Evolutionary conservation across 768 basidiomycete species (phyloP).

Genomic region (Kwoniella dendrophila): DNA sequence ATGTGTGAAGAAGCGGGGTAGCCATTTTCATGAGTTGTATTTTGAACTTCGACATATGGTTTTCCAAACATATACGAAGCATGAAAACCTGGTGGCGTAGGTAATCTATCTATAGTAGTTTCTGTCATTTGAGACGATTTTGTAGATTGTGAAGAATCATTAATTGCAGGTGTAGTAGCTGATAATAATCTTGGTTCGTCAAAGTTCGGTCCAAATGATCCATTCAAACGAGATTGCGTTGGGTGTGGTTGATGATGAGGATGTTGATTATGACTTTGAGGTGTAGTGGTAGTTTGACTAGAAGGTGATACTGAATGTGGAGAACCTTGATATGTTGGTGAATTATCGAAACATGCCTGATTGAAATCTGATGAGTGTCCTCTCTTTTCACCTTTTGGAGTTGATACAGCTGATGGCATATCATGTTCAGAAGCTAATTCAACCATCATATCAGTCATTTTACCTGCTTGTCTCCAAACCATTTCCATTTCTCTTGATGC

Average conservation of each 20-base stretch:
- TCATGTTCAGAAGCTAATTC: slow-evolving; percentile 35
- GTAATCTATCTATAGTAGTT: no score
- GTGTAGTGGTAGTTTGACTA: background rate
- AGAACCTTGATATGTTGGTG: no score
- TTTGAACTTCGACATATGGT: no score
- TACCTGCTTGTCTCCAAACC: slow-evolving; percentile 53
- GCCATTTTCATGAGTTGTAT: no score
- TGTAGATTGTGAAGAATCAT: background rate
- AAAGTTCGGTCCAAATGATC: background rate
- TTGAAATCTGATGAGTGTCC: no score
- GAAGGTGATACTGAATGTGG: no score
- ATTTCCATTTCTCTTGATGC: slow-evolving; percentile 60
- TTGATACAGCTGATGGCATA: slow-evolving; percentile 9
- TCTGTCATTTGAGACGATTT: no score
- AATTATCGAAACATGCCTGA: no score
- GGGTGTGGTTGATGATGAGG: no score
- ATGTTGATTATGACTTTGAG: background rate
- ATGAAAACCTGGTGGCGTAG: no score
- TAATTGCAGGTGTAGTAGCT: slow-evolving; percentile 2
- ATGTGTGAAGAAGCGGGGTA: no score
- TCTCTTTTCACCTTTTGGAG: slow-evolving; percentile 20
- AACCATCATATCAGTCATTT: slow-evolving; percentile 43
- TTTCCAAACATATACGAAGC: no score
- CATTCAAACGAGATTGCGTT: background rate
- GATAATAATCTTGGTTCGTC: slow-evolving; percentile 7